Evolutionary conservation across 2,329 filamentous ascomycete species (phyloP).

Genomic region (Pleoardoris graminearum): DNA sequence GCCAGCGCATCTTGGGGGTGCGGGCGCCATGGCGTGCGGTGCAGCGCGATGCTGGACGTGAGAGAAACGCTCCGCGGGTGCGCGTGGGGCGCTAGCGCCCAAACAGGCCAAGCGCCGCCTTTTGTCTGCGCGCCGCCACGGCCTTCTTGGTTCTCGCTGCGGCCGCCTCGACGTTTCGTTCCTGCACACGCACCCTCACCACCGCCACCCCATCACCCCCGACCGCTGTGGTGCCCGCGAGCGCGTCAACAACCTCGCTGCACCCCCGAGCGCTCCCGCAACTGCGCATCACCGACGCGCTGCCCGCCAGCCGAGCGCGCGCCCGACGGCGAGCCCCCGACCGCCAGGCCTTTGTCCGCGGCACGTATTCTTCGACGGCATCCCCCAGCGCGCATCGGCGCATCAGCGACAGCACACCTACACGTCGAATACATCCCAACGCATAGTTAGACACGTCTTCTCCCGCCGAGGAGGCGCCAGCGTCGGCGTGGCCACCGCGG

Average conservation of each 20-base stretch:
- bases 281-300: slow-evolving; percentile 33
- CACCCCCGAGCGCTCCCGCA: slow-evolving; percentile 28
- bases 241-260: slow-evolving; percentile 36
- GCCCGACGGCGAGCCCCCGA: slow-evolving; percentile 31
- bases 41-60: neutral
- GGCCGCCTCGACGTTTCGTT: slow-evolving; percentile 12
- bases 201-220: slow-evolving; percentile 34
- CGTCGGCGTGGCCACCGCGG: slow-evolving; percentile 32
- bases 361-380: slow-evolving; percentile 32
- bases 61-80: too few species aligned
- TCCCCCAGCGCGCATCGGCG: slow-evolving; percentile 40
- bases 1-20: slow-evolving; percentile 19
- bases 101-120: neutral
- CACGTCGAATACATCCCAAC: slow-evolving; percentile 23
- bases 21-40: slow-evolving; percentile 9
- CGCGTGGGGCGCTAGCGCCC: neutral
- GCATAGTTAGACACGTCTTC: slow-evolving; percentile 18
- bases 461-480: slow-evolving; percentile 30
- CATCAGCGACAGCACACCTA: slow-evolving; percentile 24
- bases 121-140: too few species aligned
- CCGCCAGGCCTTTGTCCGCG: slow-evolving; percentile 35
- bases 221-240: slow-evolving; percentile 39
- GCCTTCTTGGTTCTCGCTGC: slow-evolving; percentile 9
- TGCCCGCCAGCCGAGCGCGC: slow-evolving; percentile 27
- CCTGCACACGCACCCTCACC: slow-evolving; percentile 30